Base-by-base conservation (phyloP, 2,329 filamentous ascomycete species). In the Colletotrichum liriopes region DNA sequence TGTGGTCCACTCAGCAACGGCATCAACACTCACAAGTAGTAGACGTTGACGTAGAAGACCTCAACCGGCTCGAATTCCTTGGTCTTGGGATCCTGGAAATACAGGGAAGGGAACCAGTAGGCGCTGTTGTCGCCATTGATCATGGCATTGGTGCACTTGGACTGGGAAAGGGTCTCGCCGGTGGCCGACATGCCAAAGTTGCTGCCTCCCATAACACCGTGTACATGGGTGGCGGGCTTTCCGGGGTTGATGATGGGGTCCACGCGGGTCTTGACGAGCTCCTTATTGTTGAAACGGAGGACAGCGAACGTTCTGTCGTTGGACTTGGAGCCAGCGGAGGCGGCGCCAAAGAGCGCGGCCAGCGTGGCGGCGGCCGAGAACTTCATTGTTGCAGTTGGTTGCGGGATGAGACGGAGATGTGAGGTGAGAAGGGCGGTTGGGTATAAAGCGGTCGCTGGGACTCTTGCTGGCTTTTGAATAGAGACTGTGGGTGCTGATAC, bases 31-130 rank as follows among this genome's bases (percentile, higher is more conserved):
- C 78, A 90, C 88, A 93, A 91, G 83, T 96, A 95, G 85, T 96
- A 96, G 73, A 89, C 89, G 78, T 92, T 91, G 88, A 92, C 91
- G 79, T 94, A 94, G 77, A 92, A 91, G 73, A 93, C 83, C 55
- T 90, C 86, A 23, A 95, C 93, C 45, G 87, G 86, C 80, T 91
- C 89, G 75, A 94, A 90, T 63, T 86, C 87, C 60, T 88, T 89
- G 74, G 91, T 89, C 75, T 87, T 83, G 77, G 90, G 86, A 74
- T 93, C 88, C 75, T 86, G 83, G 82, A 92, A 94, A 82, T 91
- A 95, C 3, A 95, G 83, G 37, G 86, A 85, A 1, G 93, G 93
- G 67, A 91, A 90, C 93, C 93, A 95, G 85, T 96, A 95, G 81
- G 92, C 92, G 76, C 89, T 93, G 79, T 90, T 86, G 82, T 95